Conservation (phyloP, 2,329 filamentous ascomycete species). For the Aspergillus flavus region DNA sequence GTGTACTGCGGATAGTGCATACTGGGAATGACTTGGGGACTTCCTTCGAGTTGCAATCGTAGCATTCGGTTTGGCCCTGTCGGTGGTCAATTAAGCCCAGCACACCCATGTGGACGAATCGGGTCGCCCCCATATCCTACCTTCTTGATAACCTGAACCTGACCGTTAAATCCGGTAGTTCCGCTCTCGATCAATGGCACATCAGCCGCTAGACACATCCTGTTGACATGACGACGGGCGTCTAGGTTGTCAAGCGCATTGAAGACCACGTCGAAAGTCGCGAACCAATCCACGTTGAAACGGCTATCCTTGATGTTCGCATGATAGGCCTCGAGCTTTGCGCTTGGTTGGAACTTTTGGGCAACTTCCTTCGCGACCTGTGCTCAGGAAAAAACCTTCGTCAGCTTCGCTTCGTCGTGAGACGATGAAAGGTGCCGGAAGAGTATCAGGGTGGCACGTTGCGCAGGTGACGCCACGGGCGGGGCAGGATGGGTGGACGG, state of each 20-base stretch:
- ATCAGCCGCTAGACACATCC: constrained; percentile 91
- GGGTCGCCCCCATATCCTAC: constrained; percentile 32
- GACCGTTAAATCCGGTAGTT: constrained; percentile 95
- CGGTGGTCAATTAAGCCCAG: constrained; percentile 13
- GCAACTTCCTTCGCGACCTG: constrained; percentile 93
- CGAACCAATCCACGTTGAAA: constrained; percentile 89
- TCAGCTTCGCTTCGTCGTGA: constrained; percentile 17
- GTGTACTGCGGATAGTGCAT: constrained; percentile 95
- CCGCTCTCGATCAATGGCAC: constrained; percentile 94
- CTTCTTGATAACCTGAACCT: constrained; percentile 95
- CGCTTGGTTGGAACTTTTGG: constrained; percentile 83
- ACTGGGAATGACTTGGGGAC: constrained; percentile 92
- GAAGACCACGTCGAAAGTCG: constrained; percentile 81
- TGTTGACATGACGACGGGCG: constrained; percentile 90
- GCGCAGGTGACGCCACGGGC: constrained; percentile 1
- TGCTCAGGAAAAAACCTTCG: constrained; percentile 5
- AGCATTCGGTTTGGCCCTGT: constrained; percentile 83
- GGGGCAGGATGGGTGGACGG: constrained; percentile 12
- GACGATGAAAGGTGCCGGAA: not conserved
- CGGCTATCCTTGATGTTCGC: constrained; percentile 89
- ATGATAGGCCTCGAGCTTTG: constrained; percentile 85
- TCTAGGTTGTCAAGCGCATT: constrained; percentile 97
- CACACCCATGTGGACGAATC: not conserved
- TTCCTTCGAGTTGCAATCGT: constrained; percentile 90
- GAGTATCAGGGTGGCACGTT: not conserved